These are phyloP conservation scores for Xylariaceae sp. DNA, from an alignment of 2,329 filamentous ascomycete species.

Conservation along the genomic window DNA sequence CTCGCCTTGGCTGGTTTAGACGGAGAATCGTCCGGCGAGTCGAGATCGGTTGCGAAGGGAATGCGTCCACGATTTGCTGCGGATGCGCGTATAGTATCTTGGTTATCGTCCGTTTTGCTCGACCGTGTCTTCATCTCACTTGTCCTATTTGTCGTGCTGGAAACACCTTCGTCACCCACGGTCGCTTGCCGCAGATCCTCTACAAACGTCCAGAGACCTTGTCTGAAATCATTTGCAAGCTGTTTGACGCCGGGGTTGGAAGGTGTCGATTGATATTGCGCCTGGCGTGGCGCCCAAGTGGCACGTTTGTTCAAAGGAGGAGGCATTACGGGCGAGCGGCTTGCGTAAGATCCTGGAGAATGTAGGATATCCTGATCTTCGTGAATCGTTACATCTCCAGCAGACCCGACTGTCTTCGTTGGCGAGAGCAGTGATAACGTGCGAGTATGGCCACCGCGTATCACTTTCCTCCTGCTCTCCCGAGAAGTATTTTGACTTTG, in stretches of 20 bases:
- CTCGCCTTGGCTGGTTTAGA: conserved; percentile 30
- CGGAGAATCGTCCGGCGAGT: conserved; percentile 30
- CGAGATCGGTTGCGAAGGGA: conserved; percentile 39
- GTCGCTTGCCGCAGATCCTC: conserved; percentile 95
- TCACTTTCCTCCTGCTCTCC: conserved; percentile 56
- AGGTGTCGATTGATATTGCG: conserved; percentile 29
- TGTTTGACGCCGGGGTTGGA: conserved; percentile 56
- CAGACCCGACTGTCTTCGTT: conserved; percentile 35
- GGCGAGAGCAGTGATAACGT: conserved; percentile 80
- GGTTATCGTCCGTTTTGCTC: conserved; percentile 31
- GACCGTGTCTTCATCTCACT: conserved; percentile 28
- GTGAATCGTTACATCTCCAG: conserved; percentile 39
- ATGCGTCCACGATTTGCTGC: conserved; percentile 39
- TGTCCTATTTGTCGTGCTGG: conserved; percentile 43
- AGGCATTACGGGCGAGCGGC: conserved; percentile 32
- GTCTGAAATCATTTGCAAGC: conserved; percentile 82
- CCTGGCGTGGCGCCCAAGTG: conserved; percentile 54
- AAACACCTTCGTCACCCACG: conserved; percentile 85
- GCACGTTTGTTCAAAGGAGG: conserved; percentile 49
- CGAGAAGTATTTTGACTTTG: conserved; percentile 39
- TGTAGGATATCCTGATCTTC: conserved; percentile 45
- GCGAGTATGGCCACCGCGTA: conserved; percentile 62
- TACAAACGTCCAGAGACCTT: conserved; percentile 89
- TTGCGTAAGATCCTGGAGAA: conserved; percentile 31
- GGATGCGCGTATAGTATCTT: conserved; percentile 46